Evolutionary conservation across 306 rosid species (phyloP), one percentile per base, ranked within the genome.

Genomic region (Quercus variabilis): DNA sequence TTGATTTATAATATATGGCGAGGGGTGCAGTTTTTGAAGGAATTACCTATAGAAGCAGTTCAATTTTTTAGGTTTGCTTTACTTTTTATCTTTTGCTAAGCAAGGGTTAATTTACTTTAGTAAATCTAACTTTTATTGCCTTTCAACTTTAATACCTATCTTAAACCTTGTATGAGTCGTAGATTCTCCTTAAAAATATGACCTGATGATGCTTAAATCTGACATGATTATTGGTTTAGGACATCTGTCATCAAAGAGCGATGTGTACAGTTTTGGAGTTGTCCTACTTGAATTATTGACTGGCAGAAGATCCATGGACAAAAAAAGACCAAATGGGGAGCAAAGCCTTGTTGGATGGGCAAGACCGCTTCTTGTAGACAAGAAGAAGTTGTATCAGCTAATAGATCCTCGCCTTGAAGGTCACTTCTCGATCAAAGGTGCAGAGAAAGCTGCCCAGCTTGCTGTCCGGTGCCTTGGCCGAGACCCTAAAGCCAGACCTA

Each of bases 281-380:
- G 99, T 95, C 38, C 86, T 95, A 60, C 96, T 95, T 4, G 99
- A 95, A 83, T 89, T 95, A 94, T 86, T 95, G 68, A 93, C 94
- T 0, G 99, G 99, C n/a, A 87, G 97, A 57, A 80, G 99, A 85
- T 88, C 98, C 7, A 88, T 93, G 82, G 99, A 95, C 72, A 95
- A 95, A 86, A 89, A 74, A 75, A 90, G 98, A 82, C 94, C 98
- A 21, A 92, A 89, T n/a, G 98, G 98, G 33, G 99, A 95, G 80
- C 98, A 93, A 69, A 95, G 93, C 89, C 93, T 95, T 70, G 97
- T 95, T 55, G 91, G 90, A 78, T 95, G 99, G 99, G 91, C 97
- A 4, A 90, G 93, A 74, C 97, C 94, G 15, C 80, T 89, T 33
- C 90, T 95, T 12, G 91, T 89, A 55, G 96, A 95, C 84, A 85